A percentile compares a stretch with the other conserved stretches of the same genome.
phyloP scores from a whole-genome alignment of 2,329 filamentous ascomycete species.

The Immersiporthe knoxdaviesiana region DNA sequence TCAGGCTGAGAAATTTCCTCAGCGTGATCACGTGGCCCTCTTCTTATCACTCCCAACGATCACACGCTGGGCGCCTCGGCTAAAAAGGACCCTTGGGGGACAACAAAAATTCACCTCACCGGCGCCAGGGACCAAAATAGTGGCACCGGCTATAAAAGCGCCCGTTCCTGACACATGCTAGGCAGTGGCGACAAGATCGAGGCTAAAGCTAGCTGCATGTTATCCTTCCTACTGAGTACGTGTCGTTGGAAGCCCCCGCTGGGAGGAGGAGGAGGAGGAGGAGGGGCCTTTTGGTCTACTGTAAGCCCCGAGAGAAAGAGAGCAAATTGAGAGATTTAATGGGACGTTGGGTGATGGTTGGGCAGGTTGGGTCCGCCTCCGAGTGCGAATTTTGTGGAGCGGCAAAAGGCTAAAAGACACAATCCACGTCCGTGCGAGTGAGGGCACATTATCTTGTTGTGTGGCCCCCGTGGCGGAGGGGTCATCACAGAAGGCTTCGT shows the following conservation, averaged over 20 bases:
- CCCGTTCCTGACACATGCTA: slow-evolving; percentile 10
- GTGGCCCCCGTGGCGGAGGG: background rate
- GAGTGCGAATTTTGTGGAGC: slow-evolving; percentile 3
- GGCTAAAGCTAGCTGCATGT: slow-evolving; percentile 1
- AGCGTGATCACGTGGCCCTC: background rate
- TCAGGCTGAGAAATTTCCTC: background rate
- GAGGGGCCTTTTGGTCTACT: background rate
- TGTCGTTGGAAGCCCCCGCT: background rate
- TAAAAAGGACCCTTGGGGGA: background rate
- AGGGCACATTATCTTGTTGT: background rate
- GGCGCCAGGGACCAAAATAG: background rate
- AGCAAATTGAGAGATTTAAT: background rate
- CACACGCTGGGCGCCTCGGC: background rate
- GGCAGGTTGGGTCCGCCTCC: background rate
- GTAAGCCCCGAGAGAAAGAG: background rate
- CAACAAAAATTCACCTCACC: background rate
- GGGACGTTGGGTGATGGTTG: too few relatives aligned
- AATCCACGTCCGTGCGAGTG: background rate
- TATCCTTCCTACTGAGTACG: background rate
- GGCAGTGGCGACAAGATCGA: background rate
- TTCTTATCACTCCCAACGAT: background rate
- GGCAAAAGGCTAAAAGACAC: background rate
- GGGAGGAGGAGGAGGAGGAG: background rate
- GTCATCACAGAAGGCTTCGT: background rate
- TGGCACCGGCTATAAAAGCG: background rate